Evolutionary conservation across 129 eudicot species (phyloP).

Genomic region (Logfia minima): DNA sequence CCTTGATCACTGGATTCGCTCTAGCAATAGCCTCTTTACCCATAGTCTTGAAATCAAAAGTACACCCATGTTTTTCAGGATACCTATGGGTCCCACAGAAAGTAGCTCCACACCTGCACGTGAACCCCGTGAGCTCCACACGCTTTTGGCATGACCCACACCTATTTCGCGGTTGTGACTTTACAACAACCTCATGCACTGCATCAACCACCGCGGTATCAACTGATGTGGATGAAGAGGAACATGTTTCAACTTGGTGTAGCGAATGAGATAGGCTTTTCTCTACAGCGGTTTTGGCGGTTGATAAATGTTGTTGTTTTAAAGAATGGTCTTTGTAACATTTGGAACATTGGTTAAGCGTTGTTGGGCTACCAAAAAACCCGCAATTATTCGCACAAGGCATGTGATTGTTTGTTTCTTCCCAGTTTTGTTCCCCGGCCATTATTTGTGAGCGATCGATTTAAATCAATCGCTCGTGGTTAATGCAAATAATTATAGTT

Average conservation of each 20-base stretch:
- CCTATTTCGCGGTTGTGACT: slow-evolving; percentile 38
- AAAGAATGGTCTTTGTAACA: slow-evolving; percentile 50
- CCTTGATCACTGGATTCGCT: slow-evolving; percentile 57
- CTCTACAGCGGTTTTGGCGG: slow-evolving; percentile 47
- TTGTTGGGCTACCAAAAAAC: slow-evolving; percentile 55
- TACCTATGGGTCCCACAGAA: slow-evolving; percentile 68
- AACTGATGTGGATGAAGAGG: slow-evolving; percentile 6
- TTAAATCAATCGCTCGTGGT: slow-evolving; percentile 37
- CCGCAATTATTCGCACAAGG: slow-evolving; percentile 58
- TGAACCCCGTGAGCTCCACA: slow-evolving; percentile 59
- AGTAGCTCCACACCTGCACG: slow-evolving; percentile 53
- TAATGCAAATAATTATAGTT: background rate
- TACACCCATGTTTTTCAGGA: slow-evolving; percentile 57
- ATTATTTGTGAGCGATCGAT: slow-evolving; percentile 38
- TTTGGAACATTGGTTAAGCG: slow-evolving; percentile 55
- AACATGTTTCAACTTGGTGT: slow-evolving; percentile 20
- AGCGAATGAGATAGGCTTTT: slow-evolving; percentile 30
- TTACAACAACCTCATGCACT: slow-evolving; percentile 14
- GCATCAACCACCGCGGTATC: background rate
- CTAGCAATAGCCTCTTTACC: slow-evolving; percentile 53
- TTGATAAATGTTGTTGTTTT: slow-evolving; percentile 45
- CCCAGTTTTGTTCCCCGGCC: slow-evolving; percentile 64
- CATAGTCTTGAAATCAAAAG: slow-evolving; percentile 52
- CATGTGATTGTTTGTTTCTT: slow-evolving; percentile 48
- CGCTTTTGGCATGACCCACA: slow-evolving; percentile 51